Percentiles rank a stretch among this genome's conserved stretches.
Evolutionary conservation across 768 basidiomycete species (phyloP).

Genomic region (Tylopilus vinaceipallidus): DNA sequence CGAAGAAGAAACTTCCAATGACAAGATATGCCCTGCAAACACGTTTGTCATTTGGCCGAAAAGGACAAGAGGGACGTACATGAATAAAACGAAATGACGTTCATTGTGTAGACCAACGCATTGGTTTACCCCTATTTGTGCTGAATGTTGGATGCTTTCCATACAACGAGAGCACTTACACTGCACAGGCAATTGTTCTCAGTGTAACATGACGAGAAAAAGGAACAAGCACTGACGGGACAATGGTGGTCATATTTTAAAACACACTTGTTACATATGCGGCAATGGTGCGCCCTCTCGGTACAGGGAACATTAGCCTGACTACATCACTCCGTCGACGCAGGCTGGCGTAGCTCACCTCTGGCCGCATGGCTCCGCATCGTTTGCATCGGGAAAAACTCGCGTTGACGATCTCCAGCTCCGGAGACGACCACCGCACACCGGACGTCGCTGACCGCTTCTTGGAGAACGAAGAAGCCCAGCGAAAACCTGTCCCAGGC

Average conservation of each 20-base stretch:
- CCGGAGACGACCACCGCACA: slow-evolving; percentile 48
- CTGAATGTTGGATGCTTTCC: slow-evolving; percentile 3
- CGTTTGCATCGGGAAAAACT: slow-evolving; percentile 60
- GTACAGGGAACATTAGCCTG: slow-evolving; percentile 14
- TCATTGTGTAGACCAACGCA: slow-evolving; percentile 96
- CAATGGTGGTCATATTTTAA: slow-evolving; percentile 92
- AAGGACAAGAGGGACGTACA: slow-evolving; percentile 47
- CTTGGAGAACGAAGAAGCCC: slow-evolving; percentile 45
- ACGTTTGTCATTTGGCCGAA: background rate
- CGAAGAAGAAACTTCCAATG: slow-evolving; percentile 60
- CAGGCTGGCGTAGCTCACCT: slow-evolving; percentile 48
- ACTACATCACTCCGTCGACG: background rate
- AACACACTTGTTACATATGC: slow-evolving; percentile 86
- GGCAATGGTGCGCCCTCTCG: slow-evolving; percentile 91
- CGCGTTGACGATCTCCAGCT: slow-evolving; percentile 52
- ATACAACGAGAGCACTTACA: slow-evolving; percentile 33
- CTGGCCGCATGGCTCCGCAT: slow-evolving; percentile 69
- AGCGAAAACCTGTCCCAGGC: slow-evolving; percentile 44
- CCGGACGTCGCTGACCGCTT: slow-evolving; percentile 32
- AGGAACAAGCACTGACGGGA: slow-evolving; percentile 55
- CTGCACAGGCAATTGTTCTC: slow-evolving; percentile 21
- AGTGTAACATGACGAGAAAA: background rate
- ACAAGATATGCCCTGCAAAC: slow-evolving; percentile 73
- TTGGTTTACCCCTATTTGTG: slow-evolving; percentile 82
- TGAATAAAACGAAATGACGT: slow-evolving; percentile 93